Base-by-base conservation (phyloP, 768 basidiomycete species). In the Tricholoma saponaceum region DNA sequence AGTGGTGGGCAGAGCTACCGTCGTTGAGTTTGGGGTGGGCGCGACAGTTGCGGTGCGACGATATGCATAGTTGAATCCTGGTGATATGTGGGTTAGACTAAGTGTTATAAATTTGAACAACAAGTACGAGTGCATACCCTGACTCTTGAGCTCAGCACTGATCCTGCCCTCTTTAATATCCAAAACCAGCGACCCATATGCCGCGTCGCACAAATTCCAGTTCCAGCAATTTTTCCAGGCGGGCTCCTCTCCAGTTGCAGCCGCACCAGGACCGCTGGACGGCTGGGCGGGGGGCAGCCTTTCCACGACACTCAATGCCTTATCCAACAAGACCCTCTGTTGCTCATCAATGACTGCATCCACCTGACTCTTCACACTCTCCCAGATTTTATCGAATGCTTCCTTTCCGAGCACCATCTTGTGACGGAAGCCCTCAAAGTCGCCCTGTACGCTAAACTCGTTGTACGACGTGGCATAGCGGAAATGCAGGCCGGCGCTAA, bases 221-320 rank as follows among this genome's bases (percentile, higher is more conserved):
- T 97, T 94, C 96, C 96, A 98, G 69, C 92, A 94, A 70, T 97
- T 98, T 74, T 98, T 99, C 97, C 97, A 99, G 0, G 92, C 87
- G 3, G 89, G 86, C 64, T 98, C 95, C 70, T 99, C 96, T 2
- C 82, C 81, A 2, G 81, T 78, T 8, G 80, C 76, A 1, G 81
- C 76, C 7, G 80, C 77, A 0, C 76, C 79, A 5, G 80, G 77
- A 20, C 74, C 76, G 39, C 72, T 66, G 49, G 79, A 74, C 23
- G 81, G 76, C 46, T 78, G 72, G 0, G 77, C 62, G 4, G 80
- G 74, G 1, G 95, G 95, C 5, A 97, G 74, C 47, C 92, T 84
- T 64, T 91, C 89, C 32, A 93, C 79, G 32, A 97, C 92, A 12
- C 82, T 83, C 46, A 98, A 75, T 0, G 92, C 91, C 76, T 98